These are phyloP conservation scores for Fusarium verticillioides DNA, from an alignment of 2,329 filamentous ascomycete genomes.

Conservation along the genomic window DNA sequence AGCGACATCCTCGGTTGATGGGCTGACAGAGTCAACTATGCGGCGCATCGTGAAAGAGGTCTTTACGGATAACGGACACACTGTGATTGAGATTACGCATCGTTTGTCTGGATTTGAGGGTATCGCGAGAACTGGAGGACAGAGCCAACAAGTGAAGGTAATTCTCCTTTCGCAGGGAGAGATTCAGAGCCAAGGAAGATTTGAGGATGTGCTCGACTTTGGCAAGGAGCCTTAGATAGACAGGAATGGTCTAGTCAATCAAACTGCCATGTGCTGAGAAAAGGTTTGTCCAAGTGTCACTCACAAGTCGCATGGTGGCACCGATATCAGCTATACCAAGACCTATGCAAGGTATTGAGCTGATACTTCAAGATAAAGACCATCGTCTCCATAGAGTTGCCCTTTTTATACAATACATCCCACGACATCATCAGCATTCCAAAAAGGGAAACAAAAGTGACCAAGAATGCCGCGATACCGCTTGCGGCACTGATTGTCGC, in stretches of 20 bases:
- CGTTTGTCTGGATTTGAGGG: neutral
- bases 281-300: too few relatives aligned
- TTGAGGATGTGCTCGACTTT: neutral
- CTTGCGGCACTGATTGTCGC: neutral
- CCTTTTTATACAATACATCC: neutral
- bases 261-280: too few relatives aligned
- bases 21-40: neutral
- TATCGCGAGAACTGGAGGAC: fast-evolving
- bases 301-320: neutral
- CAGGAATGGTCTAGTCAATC: neutral
- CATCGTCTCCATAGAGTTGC: neutral
- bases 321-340: neutral
- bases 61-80: neutral
- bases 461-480: neutral
- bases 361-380: neutral
- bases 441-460: neutral
- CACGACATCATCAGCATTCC: neutral
- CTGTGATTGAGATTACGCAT: neutral
- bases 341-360: neutral
- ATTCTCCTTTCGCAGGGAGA: neutral
- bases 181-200: neutral
- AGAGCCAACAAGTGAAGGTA: fast-evolving
- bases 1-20: neutral
- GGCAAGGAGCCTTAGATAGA: neutral
- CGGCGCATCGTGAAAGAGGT: fast-evolving